Base-by-base conservation (phyloP, 768 basidiomycete genomes). In the Tylopilus plumbeoviolaceoides region DNA sequence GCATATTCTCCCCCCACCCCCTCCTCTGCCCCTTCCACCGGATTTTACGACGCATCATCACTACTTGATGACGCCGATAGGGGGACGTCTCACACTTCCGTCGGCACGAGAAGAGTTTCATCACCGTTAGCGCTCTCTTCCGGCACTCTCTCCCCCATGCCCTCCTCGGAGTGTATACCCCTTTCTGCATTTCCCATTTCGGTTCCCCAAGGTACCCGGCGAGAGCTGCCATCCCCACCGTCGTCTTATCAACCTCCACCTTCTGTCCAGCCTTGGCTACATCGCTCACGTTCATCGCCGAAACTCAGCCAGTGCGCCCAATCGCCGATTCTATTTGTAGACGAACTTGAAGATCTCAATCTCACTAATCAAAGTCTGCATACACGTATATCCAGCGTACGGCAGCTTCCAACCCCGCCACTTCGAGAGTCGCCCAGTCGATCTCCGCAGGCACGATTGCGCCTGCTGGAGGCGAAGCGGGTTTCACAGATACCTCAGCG, bases 11-110 rank as follows among this genome's bases (percentile, higher is more conserved):
- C 76, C 5, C 58, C 61, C n/a, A 71, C 73, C 0, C 70, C 68
- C 1, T 62, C 73, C 2, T 72, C 69, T 5, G 73, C 78, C 1
- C 80, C 80, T 12, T 75, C 79, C 0, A 59, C 64, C 0, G 60
- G 59, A 18, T 70, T 55, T 38, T 69, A 53, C 44, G 64, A 60
- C 20, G 18, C 33, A 3, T 47, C 58, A 0, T 58, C 58, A 1
- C 54, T 59, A 7, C 65, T 69, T 35, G 64, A 63, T 14, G 64
- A 69, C 18, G 35, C 60, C 1, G 59, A 62, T n/a, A 53, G 40
- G 44, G 31, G 38, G 14, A 44, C 54, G 0, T 28, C 58, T 25
- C 69, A 43, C 7, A 55, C 35, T 27, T 55, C 47, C 27, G 48
- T 36, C 7, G 59, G 56, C 27, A 27, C 44, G 1, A 50, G 51